Evolutionary conservation across 2,329 filamentous ascomycete species (phyloP).

Genomic region (Claviceps lovelessii): DNA sequence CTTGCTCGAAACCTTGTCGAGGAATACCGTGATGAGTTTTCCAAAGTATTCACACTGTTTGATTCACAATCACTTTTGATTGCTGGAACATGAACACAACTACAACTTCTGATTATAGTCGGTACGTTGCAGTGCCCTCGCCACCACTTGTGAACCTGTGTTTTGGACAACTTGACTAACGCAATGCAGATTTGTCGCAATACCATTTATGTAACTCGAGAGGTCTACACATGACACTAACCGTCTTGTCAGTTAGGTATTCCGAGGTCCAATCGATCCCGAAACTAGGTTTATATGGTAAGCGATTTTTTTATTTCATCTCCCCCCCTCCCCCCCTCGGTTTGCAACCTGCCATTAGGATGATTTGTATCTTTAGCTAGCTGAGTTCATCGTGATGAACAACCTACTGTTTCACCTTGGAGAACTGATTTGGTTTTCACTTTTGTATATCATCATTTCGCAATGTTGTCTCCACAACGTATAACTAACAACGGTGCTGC

Average conservation of each 20-base stretch:
- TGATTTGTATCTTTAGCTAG: slow-evolving; percentile 33
- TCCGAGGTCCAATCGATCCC: neutral
- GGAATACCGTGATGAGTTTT: slow-evolving; percentile 31
- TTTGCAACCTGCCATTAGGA: slow-evolving; percentile 26
- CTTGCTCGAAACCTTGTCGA: neutral
- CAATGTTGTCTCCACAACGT: neutral
- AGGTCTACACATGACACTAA: slow-evolving; percentile 3
- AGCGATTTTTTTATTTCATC: neutral
- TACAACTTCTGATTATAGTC: slow-evolving; percentile 39
- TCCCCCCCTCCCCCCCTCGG: too few species aligned
- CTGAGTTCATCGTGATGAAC: slow-evolving; percentile 44
- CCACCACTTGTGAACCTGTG: too few species aligned
- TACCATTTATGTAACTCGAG: neutral
- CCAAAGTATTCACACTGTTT: slow-evolving; percentile 47
- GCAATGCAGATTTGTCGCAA: neutral
- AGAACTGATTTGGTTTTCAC: slow-evolving; percentile 37
- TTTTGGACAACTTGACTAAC: neutral
- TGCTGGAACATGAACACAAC: slow-evolving; percentile 37
- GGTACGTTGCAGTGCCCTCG: slow-evolving; percentile 5
- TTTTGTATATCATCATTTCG: neutral
- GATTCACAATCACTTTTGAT: slow-evolving; percentile 26
- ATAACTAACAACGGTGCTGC: neutral
- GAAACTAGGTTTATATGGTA: neutral
- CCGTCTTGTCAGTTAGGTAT: neutral
- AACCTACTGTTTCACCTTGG: slow-evolving; percentile 39